Conservation (phyloP, 257 asterid species). For the Dorcoceras hygrometricum region DNA sequence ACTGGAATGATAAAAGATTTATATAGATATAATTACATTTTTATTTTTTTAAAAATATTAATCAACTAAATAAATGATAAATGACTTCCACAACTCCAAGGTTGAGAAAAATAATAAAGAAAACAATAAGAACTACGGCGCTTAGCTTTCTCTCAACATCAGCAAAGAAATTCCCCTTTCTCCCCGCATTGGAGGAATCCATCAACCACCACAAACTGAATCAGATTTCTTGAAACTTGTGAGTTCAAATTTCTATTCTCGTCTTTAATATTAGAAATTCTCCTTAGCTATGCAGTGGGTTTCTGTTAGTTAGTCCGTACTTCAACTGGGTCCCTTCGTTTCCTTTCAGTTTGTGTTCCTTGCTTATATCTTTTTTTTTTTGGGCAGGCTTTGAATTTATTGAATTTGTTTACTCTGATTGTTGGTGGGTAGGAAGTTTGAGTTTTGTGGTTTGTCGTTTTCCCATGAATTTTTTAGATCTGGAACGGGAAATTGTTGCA, state of each 20-base stretch:
- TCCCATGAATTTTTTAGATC: slow-evolving; percentile 24
- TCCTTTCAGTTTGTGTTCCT: background rate
- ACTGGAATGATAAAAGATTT: too few species aligned
- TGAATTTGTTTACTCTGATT: slow-evolving; percentile 6
- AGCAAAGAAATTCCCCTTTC: background rate
- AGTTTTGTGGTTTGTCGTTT: background rate
- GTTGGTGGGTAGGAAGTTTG: background rate
- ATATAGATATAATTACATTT: too few species aligned
- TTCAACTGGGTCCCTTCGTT: background rate
- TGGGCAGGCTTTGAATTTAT: background rate
- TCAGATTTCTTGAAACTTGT: slow-evolving; percentile 15
- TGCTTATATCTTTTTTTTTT: background rate
- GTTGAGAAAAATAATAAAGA: background rate
- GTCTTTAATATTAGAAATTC: background rate
- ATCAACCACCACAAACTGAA: slow-evolving; percentile 9
- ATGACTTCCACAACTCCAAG: too few species aligned
- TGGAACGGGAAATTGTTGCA: slow-evolving; percentile 26
- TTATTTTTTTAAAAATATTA: too few species aligned
- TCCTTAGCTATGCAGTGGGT: background rate
- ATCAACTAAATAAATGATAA: too few species aligned
- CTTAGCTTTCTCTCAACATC: background rate
- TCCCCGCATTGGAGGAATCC: slow-evolving; percentile 1
- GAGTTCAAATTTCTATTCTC: background rate
- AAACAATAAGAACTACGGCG: background rate
- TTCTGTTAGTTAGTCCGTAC: background rate